These are phyloP conservation scores for Gliomastix tumulicola DNA, from an alignment of 2,329 filamentous ascomycete genomes.

Conservation along the genomic window DNA sequence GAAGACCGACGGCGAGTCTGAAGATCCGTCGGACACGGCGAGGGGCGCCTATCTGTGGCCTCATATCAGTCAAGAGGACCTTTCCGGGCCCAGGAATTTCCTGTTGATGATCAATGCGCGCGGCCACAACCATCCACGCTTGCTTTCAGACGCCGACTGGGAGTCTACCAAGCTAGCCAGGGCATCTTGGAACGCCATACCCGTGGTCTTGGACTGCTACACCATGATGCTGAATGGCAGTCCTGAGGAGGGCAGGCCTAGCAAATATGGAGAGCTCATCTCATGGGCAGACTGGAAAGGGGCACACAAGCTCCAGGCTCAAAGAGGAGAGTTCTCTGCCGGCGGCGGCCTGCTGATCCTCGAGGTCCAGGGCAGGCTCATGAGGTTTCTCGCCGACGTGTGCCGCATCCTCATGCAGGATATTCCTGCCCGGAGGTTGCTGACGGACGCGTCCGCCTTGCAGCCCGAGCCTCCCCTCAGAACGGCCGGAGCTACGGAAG, in stretches of 20 bases:
- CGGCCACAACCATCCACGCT: slow-evolving; percentile 33
- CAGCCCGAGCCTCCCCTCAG: slow-evolving; percentile 27
- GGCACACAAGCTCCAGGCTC: slow-evolving; percentile 26
- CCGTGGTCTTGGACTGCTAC: slow-evolving; percentile 18
- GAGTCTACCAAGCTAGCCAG: slow-evolving; percentile 20
- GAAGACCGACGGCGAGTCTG: slow-evolving; percentile 11
- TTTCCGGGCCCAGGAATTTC: slow-evolving; percentile 33
- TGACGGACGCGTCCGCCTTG: slow-evolving; percentile 18
- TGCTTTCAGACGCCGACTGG: slow-evolving; percentile 39
- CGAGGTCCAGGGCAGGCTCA: slow-evolving; percentile 39
- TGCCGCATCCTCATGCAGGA: slow-evolving; percentile 44
- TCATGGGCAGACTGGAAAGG: slow-evolving; percentile 22
- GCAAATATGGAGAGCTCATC: slow-evolving; percentile 29
- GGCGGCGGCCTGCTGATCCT: slow-evolving; percentile 42
- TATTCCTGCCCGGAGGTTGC: slow-evolving; percentile 22
- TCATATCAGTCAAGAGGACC: slow-evolving; percentile 50
- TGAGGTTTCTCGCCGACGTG: slow-evolving; percentile 40
- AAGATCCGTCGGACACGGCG: too few relatives aligned
- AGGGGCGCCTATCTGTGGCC: slow-evolving; percentile 49
- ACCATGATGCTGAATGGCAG: slow-evolving; percentile 25
- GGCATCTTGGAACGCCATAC: slow-evolving; percentile 12
- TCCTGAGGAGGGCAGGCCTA: slow-evolving; percentile 8
- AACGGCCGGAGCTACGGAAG: slow-evolving; percentile 16
- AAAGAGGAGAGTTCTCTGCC: slow-evolving; percentile 27
- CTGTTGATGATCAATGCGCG: slow-evolving; percentile 45